Evolutionary conservation across 805 yeast genomes (phyloP).

Genomic region (Lachancea dasiensis): DNA sequence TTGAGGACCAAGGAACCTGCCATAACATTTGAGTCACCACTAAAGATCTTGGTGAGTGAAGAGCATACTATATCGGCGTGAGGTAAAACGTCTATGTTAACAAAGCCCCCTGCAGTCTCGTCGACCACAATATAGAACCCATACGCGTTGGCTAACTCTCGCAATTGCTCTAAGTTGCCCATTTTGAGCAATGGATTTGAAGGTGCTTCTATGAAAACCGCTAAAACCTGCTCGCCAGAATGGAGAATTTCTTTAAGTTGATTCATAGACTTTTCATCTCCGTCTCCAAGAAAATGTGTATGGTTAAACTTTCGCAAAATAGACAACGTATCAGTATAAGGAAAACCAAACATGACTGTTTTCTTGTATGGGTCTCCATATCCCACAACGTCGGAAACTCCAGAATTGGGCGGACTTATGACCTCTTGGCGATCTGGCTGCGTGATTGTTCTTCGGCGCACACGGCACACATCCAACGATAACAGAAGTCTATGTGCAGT

Average conservation of each 20-base stretch:
- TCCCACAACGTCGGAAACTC: slow-evolving; percentile 17
- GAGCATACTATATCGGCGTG: slow-evolving; percentile 80
- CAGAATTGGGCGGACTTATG: slow-evolving; percentile 1
- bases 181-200: slow-evolving; percentile 88
- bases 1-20: slow-evolving; percentile 86
- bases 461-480: slow-evolving; percentile 32
- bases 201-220: slow-evolving; percentile 89
- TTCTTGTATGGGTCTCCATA: slow-evolving; percentile 38
- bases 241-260: slow-evolving; percentile 58
- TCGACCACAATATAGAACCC: slow-evolving; percentile 80
- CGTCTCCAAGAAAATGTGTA: slow-evolving; percentile 76
- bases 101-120: slow-evolving; percentile 90
- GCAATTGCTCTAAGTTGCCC: slow-evolving; percentile 65
- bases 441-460: slow-evolving; percentile 19
- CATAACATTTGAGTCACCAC: slow-evolving; percentile 94
- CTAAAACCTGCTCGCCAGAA: slow-evolving; percentile 61
- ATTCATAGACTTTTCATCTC: slow-evolving; percentile 59
- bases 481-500: slow-evolving; percentile 62
- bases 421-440: slow-evolving; percentile 17
- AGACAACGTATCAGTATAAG: slow-evolving; percentile 88
- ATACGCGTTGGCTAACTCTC: slow-evolving; percentile 59
- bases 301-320: slow-evolving; percentile 90
- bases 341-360: slow-evolving; percentile 92
- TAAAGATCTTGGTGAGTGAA: slow-evolving; percentile 85
- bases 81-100: slow-evolving; percentile 74